Evolutionary conservation across 352 stramenopile genomes (phyloP).

Genomic region (Elongisporangium senticosum): DNA sequence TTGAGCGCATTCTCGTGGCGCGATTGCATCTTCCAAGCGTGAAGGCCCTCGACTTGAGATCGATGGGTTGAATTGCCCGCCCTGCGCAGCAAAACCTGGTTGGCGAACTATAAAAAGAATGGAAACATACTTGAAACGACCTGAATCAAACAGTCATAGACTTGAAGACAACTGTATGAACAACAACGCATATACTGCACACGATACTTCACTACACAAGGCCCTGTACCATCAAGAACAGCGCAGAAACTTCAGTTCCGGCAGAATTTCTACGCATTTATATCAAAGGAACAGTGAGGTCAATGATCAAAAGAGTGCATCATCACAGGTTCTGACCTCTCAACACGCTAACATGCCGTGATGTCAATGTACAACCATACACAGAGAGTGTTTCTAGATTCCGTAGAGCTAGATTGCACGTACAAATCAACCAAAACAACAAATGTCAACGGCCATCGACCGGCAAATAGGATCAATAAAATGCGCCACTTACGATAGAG

Average conservation of each 20-base stretch:
- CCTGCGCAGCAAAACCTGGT: background rate
- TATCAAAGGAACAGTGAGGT: conserved; percentile 1
- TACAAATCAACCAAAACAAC: conserved; percentile 2
- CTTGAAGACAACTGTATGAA: conserved; percentile 4
- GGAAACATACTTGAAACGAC: background rate
- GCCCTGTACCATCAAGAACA: conserved; percentile 24
- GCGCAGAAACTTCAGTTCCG: conserved; percentile 33
- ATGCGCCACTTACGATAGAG: conserved; percentile 41
- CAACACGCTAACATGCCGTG: conserved; percentile 46
- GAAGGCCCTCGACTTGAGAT: background rate
- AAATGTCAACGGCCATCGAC: background rate
- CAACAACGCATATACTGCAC: conserved; percentile 4
- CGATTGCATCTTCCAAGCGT: conserved; percentile 31
- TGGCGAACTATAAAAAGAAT: background rate
- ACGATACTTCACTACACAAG: background rate
- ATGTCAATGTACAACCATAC: conserved; percentile 43
- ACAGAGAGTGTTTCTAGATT: conserved; percentile 47
- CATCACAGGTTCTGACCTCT: conserved; percentile 23
- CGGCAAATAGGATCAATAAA: background rate
- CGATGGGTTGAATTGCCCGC: no score
- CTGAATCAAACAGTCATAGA: no score
- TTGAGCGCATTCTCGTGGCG: conserved; percentile 68
- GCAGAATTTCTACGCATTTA: conserved; percentile 33
- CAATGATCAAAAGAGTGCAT: background rate
- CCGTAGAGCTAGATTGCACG: conserved; percentile 36